These are phyloP conservation scores for Rosa rugosa DNA, from an alignment of 306 rosid species.

Conservation along the genomic window DNA sequence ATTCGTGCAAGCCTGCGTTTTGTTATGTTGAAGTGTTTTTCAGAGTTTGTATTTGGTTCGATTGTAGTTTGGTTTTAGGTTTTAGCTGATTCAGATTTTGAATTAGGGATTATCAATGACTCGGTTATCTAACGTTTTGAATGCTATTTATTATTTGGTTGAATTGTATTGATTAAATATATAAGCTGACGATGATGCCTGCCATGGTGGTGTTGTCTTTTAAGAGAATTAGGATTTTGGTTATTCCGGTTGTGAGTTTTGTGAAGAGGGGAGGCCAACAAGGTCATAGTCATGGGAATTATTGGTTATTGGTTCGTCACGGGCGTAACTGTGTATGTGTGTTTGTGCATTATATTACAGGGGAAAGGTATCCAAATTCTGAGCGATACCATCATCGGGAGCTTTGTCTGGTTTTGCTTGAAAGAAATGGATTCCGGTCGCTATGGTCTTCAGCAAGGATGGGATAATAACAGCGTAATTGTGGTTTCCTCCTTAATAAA, in stretches of 20 bases:
- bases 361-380: conserved; percentile 68
- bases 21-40: background rate
- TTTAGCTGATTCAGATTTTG: background rate
- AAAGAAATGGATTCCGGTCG: conserved; percentile 96
- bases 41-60: background rate
- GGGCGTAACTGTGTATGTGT: conserved; percentile 74
- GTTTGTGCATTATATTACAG: conserved; percentile 85
- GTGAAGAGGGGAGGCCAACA: conserved; percentile 44
- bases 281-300: conserved; percentile 61
- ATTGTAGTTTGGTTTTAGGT: background rate
- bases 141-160: too few relatives aligned
- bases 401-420: conserved; percentile 44
- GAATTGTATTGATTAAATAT: too few relatives aligned
- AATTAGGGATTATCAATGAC: background rate
- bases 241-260: conserved; percentile 41
- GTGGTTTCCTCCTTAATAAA: conserved; percentile 99
- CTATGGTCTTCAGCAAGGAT: conserved; percentile 95
- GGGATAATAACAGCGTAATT: conserved; percentile 99
- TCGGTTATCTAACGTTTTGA: background rate
- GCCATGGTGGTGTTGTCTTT: background rate
- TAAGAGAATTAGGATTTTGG: conserved; percentile 39
- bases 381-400: conserved; percentile 33
- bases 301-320: conserved; percentile 67
- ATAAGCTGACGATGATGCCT: conserved; percentile 5
- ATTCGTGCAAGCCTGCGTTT: background rate